Evolutionary conservation across 768 basidiomycete genomes (phyloP), one percentile per base, ranked within the genome.

Genomic region (Naganishia vaughanmartiniae): DNA sequence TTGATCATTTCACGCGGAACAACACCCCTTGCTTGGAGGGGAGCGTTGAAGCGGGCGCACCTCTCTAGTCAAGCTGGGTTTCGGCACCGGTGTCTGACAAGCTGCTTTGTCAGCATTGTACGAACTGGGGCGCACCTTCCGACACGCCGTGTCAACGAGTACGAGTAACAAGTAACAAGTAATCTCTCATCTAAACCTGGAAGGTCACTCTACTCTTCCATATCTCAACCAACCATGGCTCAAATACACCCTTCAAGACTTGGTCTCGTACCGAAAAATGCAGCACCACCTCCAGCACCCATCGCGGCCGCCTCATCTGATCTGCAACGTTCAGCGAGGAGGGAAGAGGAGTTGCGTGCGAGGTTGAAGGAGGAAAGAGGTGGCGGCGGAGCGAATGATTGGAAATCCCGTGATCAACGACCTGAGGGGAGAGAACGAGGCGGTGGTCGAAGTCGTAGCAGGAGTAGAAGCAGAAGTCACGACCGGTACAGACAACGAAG

Each of bases 211-310:
- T 2, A 42, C 5, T 42, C 14, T 42, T 11, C 42, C 10, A 42
- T 42, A 42, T 7, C 14, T 42, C 7, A 42, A 45, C 15, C 60
- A 31, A 60, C n/a, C 34, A 58, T 36, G n/a, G 42, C 42, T 15
- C 60, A 63, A 45, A 34, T 63, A 39, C 60, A 63, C 26, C 60
- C 60, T 9, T 63, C 60, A 46, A 39, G 60, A 14, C 60, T 36
- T 3, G 39, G 36, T 34, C 60, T 63, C 26, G 60, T 63, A 19
- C 60, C 60, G 12, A 15, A 46, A 45, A 24, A 24, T 12, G 42
- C 39, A 4, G 39, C 39, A 12, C 15, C 36, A 19, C 6, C 57
- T 21, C 19, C 39, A 1, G 36, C 36, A 42, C 42, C 42, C 17
- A 42, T 42, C 42, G 42, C 42, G 10, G 42, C 42, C 42, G 42